phyloP scores from a whole-genome alignment of 805 yeast genomes.

The Candida orba region DNA sequence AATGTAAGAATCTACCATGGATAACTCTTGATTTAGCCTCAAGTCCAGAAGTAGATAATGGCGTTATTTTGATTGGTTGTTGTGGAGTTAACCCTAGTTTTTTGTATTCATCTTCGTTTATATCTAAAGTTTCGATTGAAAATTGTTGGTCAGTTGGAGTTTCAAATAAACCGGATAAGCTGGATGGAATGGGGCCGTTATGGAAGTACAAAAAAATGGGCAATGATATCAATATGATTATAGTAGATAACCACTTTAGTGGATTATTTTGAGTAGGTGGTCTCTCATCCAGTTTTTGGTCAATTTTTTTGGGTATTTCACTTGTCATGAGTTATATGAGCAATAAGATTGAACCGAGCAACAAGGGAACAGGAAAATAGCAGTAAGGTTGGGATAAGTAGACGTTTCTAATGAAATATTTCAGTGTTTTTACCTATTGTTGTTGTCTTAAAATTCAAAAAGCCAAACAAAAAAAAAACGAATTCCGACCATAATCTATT shows the following conservation, averaged over 20 bases:
- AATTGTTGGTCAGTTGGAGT: not conserved
- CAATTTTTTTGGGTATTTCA: not conserved
- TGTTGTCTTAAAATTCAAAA: no score
- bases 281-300: not conserved
- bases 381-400: no score
- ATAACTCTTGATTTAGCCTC: conserved; percentile 5
- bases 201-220: not conserved
- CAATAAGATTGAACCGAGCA: not conserved
- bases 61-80: conserved; percentile 27
- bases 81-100: conserved; percentile 35
- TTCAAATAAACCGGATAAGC: not conserved
- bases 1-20: conserved; percentile 77
- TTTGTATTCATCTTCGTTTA: conserved; percentile 24
- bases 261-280: not conserved
- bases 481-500: no score
- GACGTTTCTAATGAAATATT: no score
- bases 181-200: not conserved
- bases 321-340: not conserved
- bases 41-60: conserved; percentile 6
- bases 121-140: conserved; percentile 9
- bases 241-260: not conserved
- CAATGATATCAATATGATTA: not conserved
- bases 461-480: no score
- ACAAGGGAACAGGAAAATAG: no score
- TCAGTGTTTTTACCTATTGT: no score